Evolutionary conservation across 129 eudicot genomes (phyloP), one percentile per base, ranked within the genome.

Genomic region (Dittrichia graveolens): DNA sequence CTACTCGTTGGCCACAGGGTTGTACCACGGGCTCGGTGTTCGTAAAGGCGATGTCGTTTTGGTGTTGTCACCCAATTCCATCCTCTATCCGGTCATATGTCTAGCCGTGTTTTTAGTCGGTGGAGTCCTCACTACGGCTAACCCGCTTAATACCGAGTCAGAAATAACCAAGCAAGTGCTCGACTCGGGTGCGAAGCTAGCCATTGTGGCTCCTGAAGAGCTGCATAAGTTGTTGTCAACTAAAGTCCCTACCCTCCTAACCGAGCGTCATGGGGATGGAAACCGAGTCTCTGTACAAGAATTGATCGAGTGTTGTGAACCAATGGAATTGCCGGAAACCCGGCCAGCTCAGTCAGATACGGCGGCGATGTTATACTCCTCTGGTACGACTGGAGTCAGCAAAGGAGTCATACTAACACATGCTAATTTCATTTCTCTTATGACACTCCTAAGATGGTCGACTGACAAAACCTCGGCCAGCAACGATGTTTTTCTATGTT

Each of bases 341-440:
- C 42, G 61, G 50, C 54, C 80, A 4, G 80, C 69, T 70, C 95
- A 87, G 55, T 83, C 91, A 3, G 95, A 87, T 66, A 80, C 78
- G 2, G 97, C 97, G 2, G 95, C 91, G 15, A 82, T 91, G 35
- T 48, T 91, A 9, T 87, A 91, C 62, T 91, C 95, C 13, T 91
- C 97, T 2, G 97, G 97, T 45, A 91, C 97, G 14, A 91, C 97
- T 1, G 97, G 97, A 42, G 70, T 78, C 9, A 87, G 91, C 73
- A 91, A 91, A 80, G 95, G 97, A 2, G 97, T 85, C 3, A 59
- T 83, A 12, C 37, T 87, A 40, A 83, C 97, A 7, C 95, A 91
- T 57, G 48, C 89, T 12, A 87, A 91, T 54, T 48, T 87, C 68
- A 75, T 91, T n/a, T 79, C 88, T 6, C 60, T 84, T 6, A 54